Percentiles rank a stretch among this genome's conserved stretches.
Evolutionary conservation across 768 basidiomycete species (phyloP).

Genomic region (Pisolithus albus): DNA sequence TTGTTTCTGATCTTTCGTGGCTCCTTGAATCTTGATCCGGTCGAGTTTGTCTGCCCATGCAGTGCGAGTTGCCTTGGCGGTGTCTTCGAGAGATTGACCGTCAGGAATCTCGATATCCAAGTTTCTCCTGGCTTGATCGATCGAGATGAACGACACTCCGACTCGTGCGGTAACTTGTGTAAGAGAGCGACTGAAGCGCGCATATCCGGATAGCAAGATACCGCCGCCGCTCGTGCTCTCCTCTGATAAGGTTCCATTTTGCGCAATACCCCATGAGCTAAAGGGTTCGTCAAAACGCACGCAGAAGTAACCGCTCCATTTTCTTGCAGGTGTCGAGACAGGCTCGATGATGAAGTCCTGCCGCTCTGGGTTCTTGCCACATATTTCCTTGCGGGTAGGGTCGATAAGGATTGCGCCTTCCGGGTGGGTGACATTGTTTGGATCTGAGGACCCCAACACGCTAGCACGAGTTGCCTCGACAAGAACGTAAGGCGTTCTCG

Average conservation of each 20-base stretch:
- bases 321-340: constrained; percentile 32
- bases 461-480: constrained; percentile 62
- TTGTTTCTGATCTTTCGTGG: constrained; percentile 39
- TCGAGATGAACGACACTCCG: constrained; percentile 69
- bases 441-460: constrained; percentile 47
- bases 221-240: constrained; percentile 33
- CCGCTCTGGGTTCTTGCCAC: constrained; percentile 58
- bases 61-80: constrained; percentile 39
- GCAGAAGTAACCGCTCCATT: constrained; percentile 45
- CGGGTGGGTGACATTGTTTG: constrained; percentile 46
- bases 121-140: constrained; percentile 54
- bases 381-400: constrained; percentile 41
- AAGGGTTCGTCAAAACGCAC: constrained; percentile 49
- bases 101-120: constrained; percentile 45
- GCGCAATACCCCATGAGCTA: constrained; percentile 41
- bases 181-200: constrained; percentile 30
- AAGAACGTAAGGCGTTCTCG: constrained; percentile 48
- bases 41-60: constrained; percentile 57
- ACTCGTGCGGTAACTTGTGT: constrained; percentile 48
- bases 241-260: constrained; percentile 34
- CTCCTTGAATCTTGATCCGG: constrained; percentile 43
- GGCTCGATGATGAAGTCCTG: constrained; percentile 69
- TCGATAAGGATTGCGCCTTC: constrained; percentile 45
- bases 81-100: constrained; percentile 43
- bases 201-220: constrained; percentile 45